Base-by-base conservation (phyloP, 495 filamentous ascomycete genomes). In the Chaetomium cochliodes region DNA sequence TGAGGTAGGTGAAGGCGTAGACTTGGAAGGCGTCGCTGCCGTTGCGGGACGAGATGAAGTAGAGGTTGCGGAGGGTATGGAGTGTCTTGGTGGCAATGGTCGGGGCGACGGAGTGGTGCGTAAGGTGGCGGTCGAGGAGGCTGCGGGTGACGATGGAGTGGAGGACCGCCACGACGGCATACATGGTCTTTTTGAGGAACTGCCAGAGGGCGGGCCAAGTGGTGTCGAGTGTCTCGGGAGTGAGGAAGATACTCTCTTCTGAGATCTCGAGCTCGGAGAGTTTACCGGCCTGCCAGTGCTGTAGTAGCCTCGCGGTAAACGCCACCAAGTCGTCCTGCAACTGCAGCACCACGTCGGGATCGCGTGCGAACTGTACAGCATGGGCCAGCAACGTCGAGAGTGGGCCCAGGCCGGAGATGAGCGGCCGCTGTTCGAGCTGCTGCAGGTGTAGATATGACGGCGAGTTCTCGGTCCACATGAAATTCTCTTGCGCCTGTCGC, bases 281-380 rank as follows among this genome's bases (percentile, higher is more conserved):
- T 67, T 92, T 91, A 73, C 87, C 94, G 65, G 86, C 85, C 57
- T 88, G 84, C 94, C 94, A 98, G 70, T 91, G 88, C n/a, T 87
- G 81, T 57, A 88, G 79, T 25, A 98, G 70, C 4, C 82, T 88
- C 30, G 85, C 81, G 9, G 88, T 82, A 69, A 98, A 96, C 13
- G 78, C 80, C 7, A 86, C 77, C 28, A 97, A 71, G 62, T 90
- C 84, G 65, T 92, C 89, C n/a, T 94, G 80, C 26, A 86, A 81
- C 41, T 80, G 82, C 46, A 89, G 79, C 15, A 97, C 80, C 0
- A 87, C 74, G 59, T 76, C 75, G 0, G 87, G 73, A 67, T 92
- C 81, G 2, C 73, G 78, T 3, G 85, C 83, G 64, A 90, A 82
- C 70, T 91, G 87, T 50, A 93, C 78, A 15, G 88, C 81, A 74